A percentile compares a stretch with the other conserved stretches of the same genome.
phyloP scores from a whole-genome alignment of 768 basidiomycete genomes.

The Termitomyces sp. region DNA sequence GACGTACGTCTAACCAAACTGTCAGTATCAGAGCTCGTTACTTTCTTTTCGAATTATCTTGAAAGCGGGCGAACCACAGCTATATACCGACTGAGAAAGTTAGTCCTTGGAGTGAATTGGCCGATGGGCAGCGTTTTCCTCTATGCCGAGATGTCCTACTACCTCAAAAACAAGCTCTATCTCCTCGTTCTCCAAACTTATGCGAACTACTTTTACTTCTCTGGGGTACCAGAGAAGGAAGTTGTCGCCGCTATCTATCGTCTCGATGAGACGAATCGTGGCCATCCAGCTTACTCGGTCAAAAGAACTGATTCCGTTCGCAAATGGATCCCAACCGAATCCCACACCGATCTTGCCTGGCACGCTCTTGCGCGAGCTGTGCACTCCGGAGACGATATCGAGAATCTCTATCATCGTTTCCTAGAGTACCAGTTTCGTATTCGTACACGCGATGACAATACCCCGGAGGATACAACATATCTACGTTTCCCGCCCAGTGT shows the following conservation, averaged over 20 bases:
- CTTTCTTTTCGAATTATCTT: conserved; percentile 31
- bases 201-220: conserved; percentile 42
- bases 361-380: conserved; percentile 26
- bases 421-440: neutral
- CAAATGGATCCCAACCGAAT: conserved; percentile 30
- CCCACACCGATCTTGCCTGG: conserved; percentile 36
- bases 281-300: conserved; percentile 2
- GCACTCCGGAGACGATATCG: conserved; percentile 17
- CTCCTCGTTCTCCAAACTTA: conserved; percentile 40
- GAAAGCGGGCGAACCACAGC: conserved; percentile 28
- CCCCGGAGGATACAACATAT: conserved; percentile 12
- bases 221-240: conserved; percentile 45
- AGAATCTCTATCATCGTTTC: conserved; percentile 41
- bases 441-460: neutral
- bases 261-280: neutral
- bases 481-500: conserved; percentile 24
- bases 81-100: conserved; percentile 27
- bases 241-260: conserved; percentile 15
- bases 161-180: conserved; percentile 22
- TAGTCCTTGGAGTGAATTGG: conserved; percentile 20
- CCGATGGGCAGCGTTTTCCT: conserved; percentile 23
- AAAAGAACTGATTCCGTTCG: conserved; percentile 5
- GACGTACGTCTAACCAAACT: neutral
- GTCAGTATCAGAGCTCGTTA: conserved; percentile 24
- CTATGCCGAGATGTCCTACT: conserved; percentile 40